phyloP scores from a whole-genome alignment of 2,329 filamentous ascomycete genomes.

The Fusarium anthophilum region DNA sequence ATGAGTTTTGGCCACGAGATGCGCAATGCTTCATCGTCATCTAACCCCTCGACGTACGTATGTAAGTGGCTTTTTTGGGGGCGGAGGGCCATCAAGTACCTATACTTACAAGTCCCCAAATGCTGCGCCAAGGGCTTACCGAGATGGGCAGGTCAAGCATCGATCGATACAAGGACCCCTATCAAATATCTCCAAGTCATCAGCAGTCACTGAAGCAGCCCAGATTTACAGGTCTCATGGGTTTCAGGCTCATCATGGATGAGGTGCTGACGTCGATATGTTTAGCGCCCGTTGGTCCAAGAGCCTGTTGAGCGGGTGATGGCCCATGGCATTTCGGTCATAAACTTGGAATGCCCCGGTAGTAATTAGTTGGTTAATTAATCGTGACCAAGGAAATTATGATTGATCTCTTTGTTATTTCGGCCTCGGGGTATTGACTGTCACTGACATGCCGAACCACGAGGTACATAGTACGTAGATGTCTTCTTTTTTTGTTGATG shows the following conservation, averaged over 20 bases:
- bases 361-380: background rate
- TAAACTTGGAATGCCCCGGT: constrained; percentile 9
- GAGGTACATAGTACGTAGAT: background rate
- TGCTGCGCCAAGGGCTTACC: constrained; percentile 19
- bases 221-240: background rate
- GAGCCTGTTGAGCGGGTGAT: constrained; percentile 31
- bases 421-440: background rate
- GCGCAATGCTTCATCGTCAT: constrained; percentile 35
- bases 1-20: constrained; percentile 3
- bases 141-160: constrained; percentile 31
- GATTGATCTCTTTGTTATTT: background rate
- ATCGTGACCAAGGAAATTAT: constrained; percentile 7
- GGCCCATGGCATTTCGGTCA: constrained; percentile 10
- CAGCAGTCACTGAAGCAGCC: background rate
- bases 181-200: constrained; percentile 8
- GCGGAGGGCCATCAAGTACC: constrained; percentile 17
- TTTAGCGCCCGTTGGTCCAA: constrained; percentile 15
- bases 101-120: background rate
- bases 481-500: background rate
- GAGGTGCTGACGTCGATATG: constrained; percentile 12
- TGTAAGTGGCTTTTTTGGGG: constrained; percentile 29
- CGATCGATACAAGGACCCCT: constrained; percentile 16
- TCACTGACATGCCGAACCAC: constrained; percentile 1
- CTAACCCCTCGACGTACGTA: constrained; percentile 14
- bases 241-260: constrained; percentile 1